Base-by-base conservation (phyloP, 306 rosid genomes). In the Nissolia schottii region DNA sequence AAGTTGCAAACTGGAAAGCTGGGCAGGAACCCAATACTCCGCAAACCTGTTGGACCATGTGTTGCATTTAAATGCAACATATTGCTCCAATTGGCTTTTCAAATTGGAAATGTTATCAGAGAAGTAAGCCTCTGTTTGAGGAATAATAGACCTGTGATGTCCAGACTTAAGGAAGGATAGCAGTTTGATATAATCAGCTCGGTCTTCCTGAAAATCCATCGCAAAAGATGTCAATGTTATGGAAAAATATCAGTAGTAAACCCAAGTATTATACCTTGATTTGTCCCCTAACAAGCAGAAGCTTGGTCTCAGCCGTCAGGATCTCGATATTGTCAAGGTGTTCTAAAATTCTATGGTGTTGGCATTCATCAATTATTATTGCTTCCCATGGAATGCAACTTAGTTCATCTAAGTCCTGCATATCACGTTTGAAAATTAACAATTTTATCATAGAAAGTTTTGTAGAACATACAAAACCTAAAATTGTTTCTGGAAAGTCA, bases 11-110 rank as follows among this genome's bases (percentile, higher is more conserved):
- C 28, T 64, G 49, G 86, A 82, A 74, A 82, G 83, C 71, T 59
- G 70, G 22, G 77, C 80, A 69, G 83, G 86, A 69, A 82, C 86
- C 86, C 86, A 82, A 58, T 78, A 78, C 80, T 82, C 86, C 29
- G 64, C 67, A 74, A 82, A 82, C 77, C 61, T 78, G 45, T 63
- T 24, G 38, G 71, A 78, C 70, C 61, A 43, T 13, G 73, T 31
- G 43, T 55, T 54, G 77, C 70, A 67, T 37, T 70, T 79, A n/a
- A 64, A 69, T 54, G 73, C 80, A 68, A 74, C 56, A 63, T 73
- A 78, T 25, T 82, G 73, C 15, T 76, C 86, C 59, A 78, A 38
- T 29, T 71, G 68, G 59, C 66, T 70, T 70, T 78, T 78, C 80
- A 78, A 68, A 45, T 16, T 29, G 64, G 83, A 78, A 49, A 78